Percentiles rank a stretch among this genome's conserved stretches.
These are phyloP conservation scores for Acrocalymma vagum DNA, from an alignment of 2,329 filamentous ascomycete genomes.

Conservation along the genomic window DNA sequence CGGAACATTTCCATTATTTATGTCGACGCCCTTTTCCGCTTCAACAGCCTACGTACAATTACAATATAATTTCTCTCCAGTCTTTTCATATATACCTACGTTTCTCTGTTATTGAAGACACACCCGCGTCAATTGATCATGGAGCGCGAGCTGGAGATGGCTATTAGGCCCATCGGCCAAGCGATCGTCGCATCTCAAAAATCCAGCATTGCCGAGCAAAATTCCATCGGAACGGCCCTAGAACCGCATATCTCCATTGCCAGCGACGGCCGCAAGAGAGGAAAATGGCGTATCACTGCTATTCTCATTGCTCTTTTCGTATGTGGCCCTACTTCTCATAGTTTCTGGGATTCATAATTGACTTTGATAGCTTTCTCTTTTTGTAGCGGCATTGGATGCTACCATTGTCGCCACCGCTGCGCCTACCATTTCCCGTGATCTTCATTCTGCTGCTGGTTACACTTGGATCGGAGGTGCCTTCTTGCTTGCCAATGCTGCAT, in stretches of 20 bases:
- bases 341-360: neutral
- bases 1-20: too few species aligned
- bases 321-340: conserved; percentile 13
- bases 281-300: conserved; percentile 33
- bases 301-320: conserved; percentile 45
- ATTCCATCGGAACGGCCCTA: conserved; percentile 2
- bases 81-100: too few species aligned
- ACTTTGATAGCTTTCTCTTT: conserved; percentile 45
- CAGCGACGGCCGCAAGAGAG: conserved; percentile 24
- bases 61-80: too few species aligned
- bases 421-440: conserved; percentile 69
- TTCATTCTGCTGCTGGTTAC: conserved; percentile 74
- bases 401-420: conserved; percentile 73
- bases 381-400: conserved; percentile 54
- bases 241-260: conserved; percentile 10
- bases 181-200: conserved; percentile 1
- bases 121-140: too few species aligned
- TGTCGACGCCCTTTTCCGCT: too few species aligned
- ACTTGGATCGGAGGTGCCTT: conserved; percentile 82
- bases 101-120: too few species aligned
- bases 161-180: conserved; percentile 3
- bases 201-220: neutral
- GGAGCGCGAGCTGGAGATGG: conserved; percentile 22
- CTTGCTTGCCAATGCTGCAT: conserved; percentile 73
- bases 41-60: too few species aligned